These are phyloP conservation scores for Myxozyma vanderwaltii DNA, from an alignment of 805 yeast genomes.

Conservation along the genomic window DNA sequence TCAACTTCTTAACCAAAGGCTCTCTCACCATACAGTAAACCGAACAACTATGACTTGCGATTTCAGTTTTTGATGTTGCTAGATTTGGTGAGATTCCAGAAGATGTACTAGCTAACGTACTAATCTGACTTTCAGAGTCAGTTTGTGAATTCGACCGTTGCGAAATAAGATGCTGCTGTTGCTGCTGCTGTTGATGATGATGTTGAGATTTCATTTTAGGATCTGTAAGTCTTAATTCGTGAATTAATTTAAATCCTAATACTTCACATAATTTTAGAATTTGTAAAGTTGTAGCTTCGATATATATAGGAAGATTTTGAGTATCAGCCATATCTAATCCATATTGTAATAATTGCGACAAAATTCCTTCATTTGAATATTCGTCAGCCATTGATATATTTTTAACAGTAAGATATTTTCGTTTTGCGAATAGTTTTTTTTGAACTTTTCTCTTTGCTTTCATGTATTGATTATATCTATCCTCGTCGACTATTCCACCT, in stretches of 20 bases:
- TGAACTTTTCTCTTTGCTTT: constrained; percentile 5
- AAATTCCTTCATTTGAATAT: constrained; percentile 6
- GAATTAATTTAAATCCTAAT: constrained; percentile 23
- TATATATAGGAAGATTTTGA: constrained; percentile 25
- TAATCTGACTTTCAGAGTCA: neutral
- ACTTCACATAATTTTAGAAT: constrained; percentile 10
- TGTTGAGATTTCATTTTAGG: neutral
- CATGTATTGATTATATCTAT: constrained; percentile 7
- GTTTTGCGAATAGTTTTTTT: neutral
- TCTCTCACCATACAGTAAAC: constrained; percentile 28
- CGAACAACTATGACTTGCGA: constrained; percentile 12
- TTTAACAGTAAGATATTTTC: constrained; percentile 1
- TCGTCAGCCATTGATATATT: neutral
- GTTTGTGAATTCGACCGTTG: no score
- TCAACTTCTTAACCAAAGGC: constrained; percentile 15
- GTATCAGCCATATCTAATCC: constrained; percentile 33
- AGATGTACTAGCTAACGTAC: neutral
- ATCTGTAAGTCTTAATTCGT: constrained; percentile 24
- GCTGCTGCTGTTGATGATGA: neutral
- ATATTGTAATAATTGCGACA: constrained; percentile 16
- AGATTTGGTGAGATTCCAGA: neutral
- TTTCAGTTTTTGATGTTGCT: no score
- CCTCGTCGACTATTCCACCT: constrained; percentile 16
- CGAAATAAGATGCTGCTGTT: no score
- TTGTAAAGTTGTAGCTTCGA: constrained; percentile 9